Evolutionary conservation across 2,329 filamentous ascomycete genomes (phyloP), one percentile per base, ranked within the genome.

Genomic region (Coniella vitis): DNA sequence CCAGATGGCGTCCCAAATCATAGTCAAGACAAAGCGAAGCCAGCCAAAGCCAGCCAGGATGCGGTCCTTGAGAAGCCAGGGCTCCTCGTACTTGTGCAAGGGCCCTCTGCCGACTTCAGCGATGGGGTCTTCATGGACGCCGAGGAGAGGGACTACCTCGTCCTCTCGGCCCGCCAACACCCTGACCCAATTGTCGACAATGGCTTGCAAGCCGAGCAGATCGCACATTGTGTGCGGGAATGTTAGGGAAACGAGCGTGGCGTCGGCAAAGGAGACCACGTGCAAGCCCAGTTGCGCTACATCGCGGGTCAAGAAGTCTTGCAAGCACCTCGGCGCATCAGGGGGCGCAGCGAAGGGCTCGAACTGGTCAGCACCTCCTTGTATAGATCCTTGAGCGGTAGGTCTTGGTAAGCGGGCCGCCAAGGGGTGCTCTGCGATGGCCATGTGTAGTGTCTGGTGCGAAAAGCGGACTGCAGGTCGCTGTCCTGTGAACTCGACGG

Each of bases 201-300:
- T 59, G 1, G 61, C 65, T 3, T 60, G 55, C 22, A 64, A 63
- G 4, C 71, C 74, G 54, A 73, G 63, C 3, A 63, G 70, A 52
- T 78, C 75, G 49, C 69, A 68, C 5, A 76, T 57, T 0, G 67
- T 69, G 56, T 79, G 76, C 2, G 70, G 67, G 61, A 66, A 75
- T 2, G 62, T 61, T 1, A 79, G 53, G 0, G 65, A 63, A 2
- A 79, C 61, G 0, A 79, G 57, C 0, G 76, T 79, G 0, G 71
- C 70, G 48, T 80, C 70, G 3, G 55, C 57, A 56, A 79, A 79
- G 0, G 67, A 66, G 3, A 69, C 66, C 37, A 78, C 61, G 52
- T 75, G 71, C 4, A 79, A 59, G 4, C 66, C 65, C 4, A 79
- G 56, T 55, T 72, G 69, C 0, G 74, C 74, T 16, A 55, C 59